phyloP scores from a whole-genome alignment of 257 asterid genomes.

The Przewalskia tangutica region DNA sequence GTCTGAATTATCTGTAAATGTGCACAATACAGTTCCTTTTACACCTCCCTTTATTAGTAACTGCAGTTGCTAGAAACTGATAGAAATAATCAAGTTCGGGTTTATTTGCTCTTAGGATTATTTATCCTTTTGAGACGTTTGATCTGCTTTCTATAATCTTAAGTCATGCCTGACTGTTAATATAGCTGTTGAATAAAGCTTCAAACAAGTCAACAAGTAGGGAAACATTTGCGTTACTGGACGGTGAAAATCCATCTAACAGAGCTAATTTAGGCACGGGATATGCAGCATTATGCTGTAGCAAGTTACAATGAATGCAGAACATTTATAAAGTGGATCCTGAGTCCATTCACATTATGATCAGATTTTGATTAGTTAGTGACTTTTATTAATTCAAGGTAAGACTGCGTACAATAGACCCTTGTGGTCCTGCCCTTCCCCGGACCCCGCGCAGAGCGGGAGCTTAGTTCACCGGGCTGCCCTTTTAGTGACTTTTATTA shows the following conservation, averaged over 20 bases:
- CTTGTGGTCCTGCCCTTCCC: no score
- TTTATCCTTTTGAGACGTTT: neutral
- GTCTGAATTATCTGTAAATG: neutral
- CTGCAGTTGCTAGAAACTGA: neutral
- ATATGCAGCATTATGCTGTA: neutral
- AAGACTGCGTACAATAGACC: no score
- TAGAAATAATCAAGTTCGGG: neutral
- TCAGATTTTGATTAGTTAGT: neutral
- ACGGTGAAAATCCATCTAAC: neutral
- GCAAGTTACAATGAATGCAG: neutral
- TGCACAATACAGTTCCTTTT: neutral
- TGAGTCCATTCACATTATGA: neutral
- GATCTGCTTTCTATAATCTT: constrained; percentile 3
- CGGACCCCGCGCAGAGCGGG: no score
- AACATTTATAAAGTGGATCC: neutral
- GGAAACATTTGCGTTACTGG: neutral
- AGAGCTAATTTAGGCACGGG: neutral
- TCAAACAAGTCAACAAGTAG: neutral
- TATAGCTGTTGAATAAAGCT: neutral
- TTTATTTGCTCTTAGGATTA: neutral
- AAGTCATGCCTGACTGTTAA: neutral
- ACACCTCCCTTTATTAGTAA: neutral
- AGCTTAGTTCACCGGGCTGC: no score
- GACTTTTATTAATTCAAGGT: neutral
- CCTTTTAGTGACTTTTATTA: neutral